Base-by-base conservation (phyloP, 257 asterid genomes). In the Striga asiatica region DNA sequence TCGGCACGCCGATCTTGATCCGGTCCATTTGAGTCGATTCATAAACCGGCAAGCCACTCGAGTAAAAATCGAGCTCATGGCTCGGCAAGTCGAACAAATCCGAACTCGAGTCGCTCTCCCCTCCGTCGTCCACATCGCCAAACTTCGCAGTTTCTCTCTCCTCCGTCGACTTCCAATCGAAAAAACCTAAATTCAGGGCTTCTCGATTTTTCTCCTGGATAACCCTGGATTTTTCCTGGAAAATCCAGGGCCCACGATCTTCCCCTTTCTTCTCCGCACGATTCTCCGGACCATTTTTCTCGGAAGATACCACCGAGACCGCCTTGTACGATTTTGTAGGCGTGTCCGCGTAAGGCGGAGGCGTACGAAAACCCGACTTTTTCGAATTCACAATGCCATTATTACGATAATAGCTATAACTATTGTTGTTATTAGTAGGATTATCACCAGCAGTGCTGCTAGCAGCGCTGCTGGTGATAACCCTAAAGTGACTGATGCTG, bases 21-120 rank as follows among this genome's bases (percentile, higher is more conserved):
- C 28, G 67, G 41, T 65, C 66, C 64, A 70, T 49, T 46, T 21
- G 66, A 0, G 86, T 79, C 9, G 86, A 62, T 54, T 53, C 82
- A 20, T 79, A 79, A 25, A 76, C 82, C n/a, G 86, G 82, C 34
- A 79, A 58, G 2, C 72, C 70, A 60, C 62, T 64, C 3, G 76
- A 64, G 14, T 57, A 62, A 52, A 68, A 76, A 65, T 76, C 93
- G 53, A 81, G 59, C 0, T 89, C 89, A 66, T 71, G 84, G 56
- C 79, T 89, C 21, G 88, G 96, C 17, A 89, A 72, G 58, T 89
- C 98, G 24, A 89, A 89, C 11, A 89, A 54, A 81, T 89, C 98
- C 11, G 94, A 86, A 38, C 98, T 89, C 7, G 96, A 81, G 66
- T 89, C 96, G 50, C 91, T 86, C 8, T 83, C 96, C 1, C 42